Percentiles rank a stretch among this genome's conserved stretches.
Evolutionary conservation across 305 asterid genomes (phyloP).

Genomic region (Withania somnifera): DNA sequence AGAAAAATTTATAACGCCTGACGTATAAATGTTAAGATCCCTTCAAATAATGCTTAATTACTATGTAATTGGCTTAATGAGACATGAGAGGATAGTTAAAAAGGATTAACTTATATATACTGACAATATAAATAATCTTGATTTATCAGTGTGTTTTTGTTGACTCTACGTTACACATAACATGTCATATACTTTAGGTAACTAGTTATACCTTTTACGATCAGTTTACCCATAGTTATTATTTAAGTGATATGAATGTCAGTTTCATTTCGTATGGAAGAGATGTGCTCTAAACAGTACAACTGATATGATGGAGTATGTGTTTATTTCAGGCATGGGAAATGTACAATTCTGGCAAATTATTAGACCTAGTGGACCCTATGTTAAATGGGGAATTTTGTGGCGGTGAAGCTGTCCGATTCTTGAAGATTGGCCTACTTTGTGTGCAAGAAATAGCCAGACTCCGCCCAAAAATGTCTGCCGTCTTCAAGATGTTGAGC

Average conservation of each 20-base stretch:
- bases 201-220: neutral
- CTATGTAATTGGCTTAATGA: neutral
- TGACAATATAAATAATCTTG: neutral
- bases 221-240: neutral
- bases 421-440: slow-evolving; percentile 55
- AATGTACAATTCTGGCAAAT: slow-evolving; percentile 27
- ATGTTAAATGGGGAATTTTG: slow-evolving; percentile 34
- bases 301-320: neutral
- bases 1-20: neutral
- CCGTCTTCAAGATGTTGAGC: slow-evolving; percentile 42
- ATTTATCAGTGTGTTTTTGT: neutral
- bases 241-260: neutral
- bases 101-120: neutral
- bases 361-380: slow-evolving; percentile 41
- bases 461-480: slow-evolving; percentile 57
- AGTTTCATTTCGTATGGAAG: no score
- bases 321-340: slow-evolving; percentile 62
- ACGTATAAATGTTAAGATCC: neutral
- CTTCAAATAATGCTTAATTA: no score
- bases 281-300: no score
- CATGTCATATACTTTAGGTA: neutral
- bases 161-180: neutral
- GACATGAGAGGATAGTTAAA: neutral
- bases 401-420: slow-evolving; percentile 35
- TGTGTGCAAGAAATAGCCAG: slow-evolving; percentile 57